Base-by-base conservation (phyloP, 129 eudicot species). In the Flaveria trinervia region DNA sequence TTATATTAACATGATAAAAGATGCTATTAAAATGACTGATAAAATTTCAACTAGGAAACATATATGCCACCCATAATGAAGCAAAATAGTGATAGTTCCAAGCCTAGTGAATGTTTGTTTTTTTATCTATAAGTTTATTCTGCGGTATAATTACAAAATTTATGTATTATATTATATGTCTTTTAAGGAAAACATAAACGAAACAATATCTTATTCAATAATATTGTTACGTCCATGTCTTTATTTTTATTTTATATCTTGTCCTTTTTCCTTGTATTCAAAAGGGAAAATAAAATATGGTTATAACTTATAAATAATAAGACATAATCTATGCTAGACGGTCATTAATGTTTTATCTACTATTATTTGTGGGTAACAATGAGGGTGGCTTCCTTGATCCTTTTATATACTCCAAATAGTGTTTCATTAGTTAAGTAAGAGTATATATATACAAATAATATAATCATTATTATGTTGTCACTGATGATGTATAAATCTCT, bases 11-110 rank as follows among this genome's bases (percentile, higher is more conserved):
- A 45, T 45, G 9, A 44, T 44, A 41, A 9, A 22, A 23, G 2
- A 7, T 74, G 36, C 25, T 10, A 25, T 23, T 3, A 55, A 9
- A 52, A 30, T 71, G 25, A 48, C 50, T 22, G 54, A 48, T 49
- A 7, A 14, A 5, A 6, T 26, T 49, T 33, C 45, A 28, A 64
- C 69, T 6, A 64, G 69, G 18, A 64, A 64, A 64, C 65, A 72
- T 36, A 36, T 36, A 36, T 73, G 68, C 83, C 70, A 73, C 83
- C 79, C 69, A 20, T 44, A 72, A 64, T 73, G 83, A 60, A 80
- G 79, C 79, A 80, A 72, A 49, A 79, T 65, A 62, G 67, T 79
- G 83, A 72, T 72, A 64, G 59, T 72, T 78, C 70, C 75, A 72
- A 72, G 25, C 78, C 57, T 51, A 62, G 73, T 79, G 73, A 79